Percentiles rank a stretch among this genome's conserved stretches.
Conservation (phyloP, 1,139 yeast genomes). For the Yamadazyma diddensiae region DNA sequence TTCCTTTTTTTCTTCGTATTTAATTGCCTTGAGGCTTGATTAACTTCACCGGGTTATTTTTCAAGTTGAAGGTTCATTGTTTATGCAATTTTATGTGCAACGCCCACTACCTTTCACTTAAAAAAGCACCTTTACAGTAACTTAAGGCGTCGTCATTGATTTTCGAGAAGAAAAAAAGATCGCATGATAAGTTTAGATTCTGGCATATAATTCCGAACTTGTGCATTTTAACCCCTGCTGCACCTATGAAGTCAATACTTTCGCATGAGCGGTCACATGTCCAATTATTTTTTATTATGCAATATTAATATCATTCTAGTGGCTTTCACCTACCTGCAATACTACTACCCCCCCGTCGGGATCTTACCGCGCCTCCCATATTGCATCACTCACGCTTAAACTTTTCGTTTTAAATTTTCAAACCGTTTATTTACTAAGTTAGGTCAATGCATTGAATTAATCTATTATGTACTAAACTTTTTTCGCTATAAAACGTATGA, state of each 20-base stretch:
- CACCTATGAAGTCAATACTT: not conserved
- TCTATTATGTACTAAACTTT: no score
- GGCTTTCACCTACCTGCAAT: not conserved
- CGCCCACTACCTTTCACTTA: no score
- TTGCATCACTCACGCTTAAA: no score
- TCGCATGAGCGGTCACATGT: not conserved
- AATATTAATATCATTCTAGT: not conserved
- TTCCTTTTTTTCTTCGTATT: no score
- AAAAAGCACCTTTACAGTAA: conserved; percentile 1
- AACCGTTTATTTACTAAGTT: no score
- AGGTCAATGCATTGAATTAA: no score
- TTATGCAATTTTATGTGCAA: not conserved
- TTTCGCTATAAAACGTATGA: no score
- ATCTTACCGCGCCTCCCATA: not conserved
- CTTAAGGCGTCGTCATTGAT: conserved; percentile 1
- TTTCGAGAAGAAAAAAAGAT: conserved; percentile 1
- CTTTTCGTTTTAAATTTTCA: no score
- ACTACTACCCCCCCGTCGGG: not conserved
- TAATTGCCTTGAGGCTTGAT: not conserved
- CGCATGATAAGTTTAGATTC: not conserved
- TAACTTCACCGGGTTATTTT: not conserved
- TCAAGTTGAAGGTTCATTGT: not conserved
- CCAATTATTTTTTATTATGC: no score
- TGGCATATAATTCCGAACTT: not conserved
- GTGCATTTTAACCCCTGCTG: not conserved